A percentile compares a stretch with the other conserved stretches of the same genome.
phyloP scores from a whole-genome alignment of 805 yeast species.

The Saccharomyces kudriavzevii region DNA sequence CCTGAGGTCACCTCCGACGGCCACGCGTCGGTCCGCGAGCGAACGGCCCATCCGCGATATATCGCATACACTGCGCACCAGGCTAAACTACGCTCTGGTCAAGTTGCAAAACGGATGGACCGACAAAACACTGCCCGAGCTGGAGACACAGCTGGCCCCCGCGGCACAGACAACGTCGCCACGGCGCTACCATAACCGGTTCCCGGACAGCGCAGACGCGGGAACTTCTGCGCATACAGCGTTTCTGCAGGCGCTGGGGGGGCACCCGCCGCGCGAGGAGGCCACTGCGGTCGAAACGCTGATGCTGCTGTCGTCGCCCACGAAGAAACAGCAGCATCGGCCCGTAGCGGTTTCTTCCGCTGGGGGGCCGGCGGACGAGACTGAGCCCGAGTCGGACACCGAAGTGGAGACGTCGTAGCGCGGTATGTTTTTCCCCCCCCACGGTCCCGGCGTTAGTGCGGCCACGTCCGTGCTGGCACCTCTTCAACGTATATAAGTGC shows the following conservation, averaged over 20 bases:
- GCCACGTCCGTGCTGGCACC: background rate
- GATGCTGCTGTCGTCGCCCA: constrained; percentile 36
- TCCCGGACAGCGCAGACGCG: constrained; percentile 13
- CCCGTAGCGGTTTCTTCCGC: constrained; percentile 1
- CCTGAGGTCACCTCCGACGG: constrained; percentile 23
- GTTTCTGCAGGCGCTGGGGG: constrained; percentile 31
- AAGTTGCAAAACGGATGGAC: constrained; percentile 32
- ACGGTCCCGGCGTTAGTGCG: constrained; percentile 7
- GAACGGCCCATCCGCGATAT: constrained; percentile 35
- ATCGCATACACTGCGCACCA: constrained; percentile 33
- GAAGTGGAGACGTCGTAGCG: constrained; percentile 2
- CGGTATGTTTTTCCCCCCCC: background rate
- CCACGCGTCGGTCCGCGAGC: background rate
- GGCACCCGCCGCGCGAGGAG: constrained; percentile 31
- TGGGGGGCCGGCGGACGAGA: constrained; percentile 7
- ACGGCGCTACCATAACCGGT: constrained; percentile 6
- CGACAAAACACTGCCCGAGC: constrained; percentile 23
- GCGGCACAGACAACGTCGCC: constrained; percentile 6
- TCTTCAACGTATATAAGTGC: constrained; percentile 1
- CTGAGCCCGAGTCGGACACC: constrained; percentile 4
- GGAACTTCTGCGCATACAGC: constrained; percentile 35
- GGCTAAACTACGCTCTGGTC: constrained; percentile 36
- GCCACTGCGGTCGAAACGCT: constrained; percentile 32
- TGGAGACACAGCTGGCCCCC: constrained; percentile 12
- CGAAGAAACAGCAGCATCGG: constrained; percentile 12